Evolutionary conservation across 352 stramenopile genomes (phyloP), one percentile per base, ranked within the genome.

Genomic region (Phytophthora rubi): DNA sequence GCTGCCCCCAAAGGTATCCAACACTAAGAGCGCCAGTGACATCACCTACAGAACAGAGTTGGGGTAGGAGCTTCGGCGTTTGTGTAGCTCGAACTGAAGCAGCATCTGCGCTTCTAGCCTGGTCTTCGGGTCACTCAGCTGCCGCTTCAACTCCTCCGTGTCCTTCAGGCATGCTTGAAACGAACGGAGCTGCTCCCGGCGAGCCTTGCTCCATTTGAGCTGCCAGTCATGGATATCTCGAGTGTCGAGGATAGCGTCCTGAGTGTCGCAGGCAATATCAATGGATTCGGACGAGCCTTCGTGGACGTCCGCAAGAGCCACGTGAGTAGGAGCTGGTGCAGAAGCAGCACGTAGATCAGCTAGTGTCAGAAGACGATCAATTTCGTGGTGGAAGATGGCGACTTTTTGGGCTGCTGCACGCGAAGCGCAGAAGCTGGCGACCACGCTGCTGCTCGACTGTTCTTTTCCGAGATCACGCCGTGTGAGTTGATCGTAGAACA

Each of bases 11-110:
- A 59, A 54, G 45, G 15, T 7, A 18, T 59, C 53, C 53, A 72
- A 30, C 12, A 66, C 45, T 35, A 45, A 7, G 4, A 72, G 45
- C 12, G 69, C 63, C 10, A 54, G 42, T 18, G 18, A 33, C 6
- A 76, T 76, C 3, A 53, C 57, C n/a, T 65, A 39, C 18, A 72
- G 26, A 26, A 72, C 58, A 51, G 57, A 68, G 37, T 65, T 52
- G 3, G 62, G 62, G 33, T 76, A 76, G 0, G 63, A 72, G 13
- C 53, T 62, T 59, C 48, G 47, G 21, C 58, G 64, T 42, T 75
- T 75, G 12, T 55, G 42, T 15, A 69, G 37, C 48, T 75, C 71
- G 10, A 75, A 75, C 21, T 78, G 62, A 32, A 72, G 66, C 23
- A 75, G 35, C 53, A 70, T 65, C 37, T 73, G 67, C 4, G 61